A percentile compares a stretch with the other conserved stretches of the same genome.
Evolutionary conservation across 768 basidiomycete genomes (phyloP).

Genomic region (Mycena olivaceomarginata): DNA sequence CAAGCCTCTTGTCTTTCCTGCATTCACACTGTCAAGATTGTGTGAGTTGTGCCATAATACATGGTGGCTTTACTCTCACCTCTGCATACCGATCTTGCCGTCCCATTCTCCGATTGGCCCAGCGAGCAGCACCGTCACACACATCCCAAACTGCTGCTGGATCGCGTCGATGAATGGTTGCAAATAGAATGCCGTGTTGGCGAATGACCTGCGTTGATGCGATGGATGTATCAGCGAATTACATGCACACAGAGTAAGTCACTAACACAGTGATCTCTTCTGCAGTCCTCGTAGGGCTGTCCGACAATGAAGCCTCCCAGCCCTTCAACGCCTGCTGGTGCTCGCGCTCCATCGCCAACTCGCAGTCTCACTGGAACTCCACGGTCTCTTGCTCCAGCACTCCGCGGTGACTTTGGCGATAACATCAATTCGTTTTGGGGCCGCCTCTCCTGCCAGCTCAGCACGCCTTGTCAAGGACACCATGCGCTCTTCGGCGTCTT

Average conservation of each 20-base stretch:
- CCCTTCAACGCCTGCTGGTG: neutral
- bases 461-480: neutral
- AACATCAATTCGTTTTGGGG: neutral
- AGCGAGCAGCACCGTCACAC: neutral
- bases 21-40: neutral
- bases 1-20: neutral
- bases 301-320: conserved; percentile 11
- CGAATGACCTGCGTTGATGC: too few relatives aligned
- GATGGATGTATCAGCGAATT: too few relatives aligned
- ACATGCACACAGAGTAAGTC: neutral
- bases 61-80: neutral
- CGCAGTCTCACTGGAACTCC: neutral
- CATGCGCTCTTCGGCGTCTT: neutral
- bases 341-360: neutral
- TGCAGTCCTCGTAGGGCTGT: conserved; percentile 13
- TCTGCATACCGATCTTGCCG: conserved; percentile 1
- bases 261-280: conserved; percentile 4
- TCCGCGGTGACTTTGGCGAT: neutral
- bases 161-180: conserved; percentile 14
- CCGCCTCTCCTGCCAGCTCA: neutral
- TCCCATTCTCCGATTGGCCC: neutral
- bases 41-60: neutral
- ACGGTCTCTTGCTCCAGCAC: neutral
- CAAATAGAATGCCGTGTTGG: conserved; percentile 5
- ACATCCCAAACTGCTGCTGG: conserved; percentile 14